These are phyloP conservation scores for Cryomyces minteri DNA, from an alignment of 495 filamentous ascomycete species.

Conservation along the genomic window DNA sequence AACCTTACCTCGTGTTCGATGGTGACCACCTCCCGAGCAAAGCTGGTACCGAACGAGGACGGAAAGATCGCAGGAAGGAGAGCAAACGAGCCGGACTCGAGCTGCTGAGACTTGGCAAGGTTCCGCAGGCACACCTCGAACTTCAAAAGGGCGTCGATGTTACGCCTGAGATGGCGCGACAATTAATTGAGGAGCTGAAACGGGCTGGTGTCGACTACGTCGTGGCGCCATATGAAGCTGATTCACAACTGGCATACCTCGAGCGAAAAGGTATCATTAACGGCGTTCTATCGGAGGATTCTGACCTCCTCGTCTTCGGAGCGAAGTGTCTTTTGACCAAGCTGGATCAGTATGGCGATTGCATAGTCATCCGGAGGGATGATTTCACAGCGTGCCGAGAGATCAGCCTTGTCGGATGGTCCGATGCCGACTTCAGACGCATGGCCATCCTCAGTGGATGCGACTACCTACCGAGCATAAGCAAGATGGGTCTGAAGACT, in stretches of 20 bases:
- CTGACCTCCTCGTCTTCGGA: slow-evolving; percentile 89
- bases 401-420: slow-evolving; percentile 79
- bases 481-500: slow-evolving; percentile 78
- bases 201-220: slow-evolving; percentile 62
- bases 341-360: slow-evolving; percentile 82
- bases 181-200: slow-evolving; percentile 84
- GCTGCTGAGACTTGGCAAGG: slow-evolving; percentile 58
- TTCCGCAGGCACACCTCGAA: slow-evolving; percentile 63
- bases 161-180: slow-evolving; percentile 84
- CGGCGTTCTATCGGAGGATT: slow-evolving; percentile 91
- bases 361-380: slow-evolving; percentile 70
- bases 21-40: slow-evolving; percentile 93
- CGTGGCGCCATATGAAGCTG: slow-evolving; percentile 94
- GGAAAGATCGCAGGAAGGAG: slow-evolving; percentile 50
- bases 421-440: slow-evolving; percentile 69
- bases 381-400: slow-evolving; percentile 81
- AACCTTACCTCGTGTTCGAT: slow-evolving; percentile 87
- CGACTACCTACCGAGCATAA: slow-evolving; percentile 77
- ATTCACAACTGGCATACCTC: slow-evolving; percentile 87
- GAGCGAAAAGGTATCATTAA: slow-evolving; percentile 66
- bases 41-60: slow-evolving; percentile 65
- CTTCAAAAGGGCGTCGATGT: slow-evolving; percentile 94
- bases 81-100: slow-evolving; percentile 59
- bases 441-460: slow-evolving; percentile 99
- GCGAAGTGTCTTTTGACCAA: slow-evolving; percentile 83